Conservation (phyloP, 306 rosid genomes). For the Sicyos baderoa region DNA sequence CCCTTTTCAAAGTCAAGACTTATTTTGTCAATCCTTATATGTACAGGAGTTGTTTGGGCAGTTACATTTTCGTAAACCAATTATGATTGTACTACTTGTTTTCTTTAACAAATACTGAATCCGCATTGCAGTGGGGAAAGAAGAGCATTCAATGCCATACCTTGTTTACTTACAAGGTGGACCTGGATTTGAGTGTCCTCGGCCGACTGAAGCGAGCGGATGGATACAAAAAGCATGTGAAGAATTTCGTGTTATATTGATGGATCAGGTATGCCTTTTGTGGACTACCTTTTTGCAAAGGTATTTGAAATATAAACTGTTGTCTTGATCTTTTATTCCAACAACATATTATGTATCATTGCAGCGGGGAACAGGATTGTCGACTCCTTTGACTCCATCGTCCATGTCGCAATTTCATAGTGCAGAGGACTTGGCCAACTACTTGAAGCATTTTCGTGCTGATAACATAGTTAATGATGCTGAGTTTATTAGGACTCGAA, state of each 20-base stretch:
- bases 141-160: constrained; percentile 63
- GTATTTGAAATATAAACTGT: background rate
- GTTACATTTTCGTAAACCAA: background rate
- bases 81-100: constrained; percentile 3
- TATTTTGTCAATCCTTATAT: background rate
- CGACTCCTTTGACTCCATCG: constrained; percentile 78
- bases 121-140: constrained; percentile 67
- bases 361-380: constrained; percentile 98
- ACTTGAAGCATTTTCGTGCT: constrained; percentile 77
- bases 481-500: constrained; percentile 64
- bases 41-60: background rate
- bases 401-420: constrained; percentile 73
- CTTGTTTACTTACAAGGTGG: constrained; percentile 88
- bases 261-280: constrained; percentile 80
- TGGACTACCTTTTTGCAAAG: constrained; percentile 4
- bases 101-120: constrained; percentile 18
- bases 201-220: constrained; percentile 80
- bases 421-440: constrained; percentile 50
- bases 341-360: constrained; percentile 22
- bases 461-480: constrained; percentile 89
- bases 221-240: constrained; percentile 84
- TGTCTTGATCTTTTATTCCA: constrained; percentile 21
- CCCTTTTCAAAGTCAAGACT: background rate
- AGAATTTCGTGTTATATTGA: constrained; percentile 71
- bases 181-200: constrained; percentile 77